phyloP scores from a whole-genome alignment of 768 basidiomycete species.

The Tylopilus subfusipes region DNA sequence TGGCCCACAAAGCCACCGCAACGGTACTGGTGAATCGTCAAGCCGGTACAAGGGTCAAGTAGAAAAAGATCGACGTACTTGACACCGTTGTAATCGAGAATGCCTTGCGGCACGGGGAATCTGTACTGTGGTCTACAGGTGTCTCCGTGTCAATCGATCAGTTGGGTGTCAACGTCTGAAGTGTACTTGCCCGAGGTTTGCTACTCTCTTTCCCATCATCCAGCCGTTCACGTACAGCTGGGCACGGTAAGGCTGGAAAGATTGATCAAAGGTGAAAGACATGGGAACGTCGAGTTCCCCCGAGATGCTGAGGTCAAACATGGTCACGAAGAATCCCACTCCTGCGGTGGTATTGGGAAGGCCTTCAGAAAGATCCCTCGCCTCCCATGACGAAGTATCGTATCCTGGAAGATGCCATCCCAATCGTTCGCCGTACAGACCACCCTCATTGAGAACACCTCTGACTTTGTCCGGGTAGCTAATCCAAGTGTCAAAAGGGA shows the following conservation, averaged over 20 bases:
- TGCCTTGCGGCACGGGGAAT: slow-evolving; percentile 83
- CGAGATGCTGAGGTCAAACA: slow-evolving; percentile 61
- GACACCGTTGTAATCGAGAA: slow-evolving; percentile 64
- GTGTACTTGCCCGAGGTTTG: slow-evolving; percentile 56
- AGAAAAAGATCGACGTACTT: slow-evolving; percentile 43
- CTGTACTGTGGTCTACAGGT: slow-evolving; percentile 62
- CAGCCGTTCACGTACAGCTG: slow-evolving; percentile 82
- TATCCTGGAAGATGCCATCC: slow-evolving; percentile 78
- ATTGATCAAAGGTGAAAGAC: slow-evolving; percentile 67
- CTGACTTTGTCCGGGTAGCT: slow-evolving; percentile 75
- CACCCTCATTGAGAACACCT: slow-evolving; percentile 70
- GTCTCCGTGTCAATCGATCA: slow-evolving; percentile 3
- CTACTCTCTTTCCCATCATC: slow-evolving; percentile 84
- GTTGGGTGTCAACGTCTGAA: neutral
- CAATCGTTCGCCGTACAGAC: slow-evolving; percentile 62
- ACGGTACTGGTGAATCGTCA: slow-evolving; percentile 40
- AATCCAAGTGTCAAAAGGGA: neutral
- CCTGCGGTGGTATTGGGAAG: slow-evolving; percentile 59
- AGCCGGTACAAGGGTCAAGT: neutral
- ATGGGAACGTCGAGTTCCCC: slow-evolving; percentile 61
- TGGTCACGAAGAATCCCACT: slow-evolving; percentile 79
- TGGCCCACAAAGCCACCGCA: slow-evolving; percentile 66
- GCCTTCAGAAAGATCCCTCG: slow-evolving; percentile 54
- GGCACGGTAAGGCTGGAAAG: slow-evolving; percentile 65
- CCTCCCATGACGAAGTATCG: slow-evolving; percentile 56